Percentiles rank a stretch among this genome's conserved stretches.
Evolutionary conservation across 768 basidiomycete genomes (phyloP).

Genomic region (Boletus bicolor): DNA sequence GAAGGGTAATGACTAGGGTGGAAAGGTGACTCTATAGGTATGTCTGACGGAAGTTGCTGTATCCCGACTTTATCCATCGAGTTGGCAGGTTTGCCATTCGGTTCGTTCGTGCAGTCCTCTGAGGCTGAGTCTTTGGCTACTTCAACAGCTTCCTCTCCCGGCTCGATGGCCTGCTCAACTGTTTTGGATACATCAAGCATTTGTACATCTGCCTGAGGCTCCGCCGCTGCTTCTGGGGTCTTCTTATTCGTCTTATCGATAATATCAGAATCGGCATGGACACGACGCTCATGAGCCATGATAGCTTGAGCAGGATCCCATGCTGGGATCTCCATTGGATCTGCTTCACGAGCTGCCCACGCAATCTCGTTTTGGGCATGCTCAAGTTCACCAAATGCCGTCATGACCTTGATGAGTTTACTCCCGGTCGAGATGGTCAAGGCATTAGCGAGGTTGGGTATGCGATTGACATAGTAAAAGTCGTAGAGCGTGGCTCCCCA

Average conservation of each 20-base stretch:
- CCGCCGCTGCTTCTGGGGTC: neutral
- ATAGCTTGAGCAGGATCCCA: conserved; percentile 19
- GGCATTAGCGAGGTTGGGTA: neutral
- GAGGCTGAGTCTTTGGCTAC: neutral
- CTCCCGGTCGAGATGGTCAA: conserved; percentile 14
- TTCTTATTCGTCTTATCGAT: neutral
- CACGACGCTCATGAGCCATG: conserved; percentile 3
- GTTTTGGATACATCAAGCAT: neutral
- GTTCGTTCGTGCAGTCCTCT: neutral
- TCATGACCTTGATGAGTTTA: conserved; percentile 18
- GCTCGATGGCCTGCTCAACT: neutral
- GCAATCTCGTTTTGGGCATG: conserved; percentile 16
- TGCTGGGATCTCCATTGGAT: conserved; percentile 17
- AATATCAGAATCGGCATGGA: neutral
- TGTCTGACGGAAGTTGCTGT: neutral
- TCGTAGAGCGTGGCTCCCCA: conserved; percentile 33
- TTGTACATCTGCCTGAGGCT: neutral
- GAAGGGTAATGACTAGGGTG: conserved; percentile 34
- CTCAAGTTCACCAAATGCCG: conserved; percentile 17
- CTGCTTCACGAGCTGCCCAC: conserved; percentile 13
- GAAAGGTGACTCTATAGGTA: conserved; percentile 22
- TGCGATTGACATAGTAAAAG: conserved; percentile 20
- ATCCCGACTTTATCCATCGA: too few relatives aligned
- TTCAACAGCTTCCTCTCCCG: neutral
- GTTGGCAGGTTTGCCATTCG: neutral